A percentile compares a stretch with the other conserved stretches of the same genome.
Evolutionary conservation across 2,329 filamentous ascomycete genomes (phyloP).

Genomic region (Lojkania enalia): DNA sequence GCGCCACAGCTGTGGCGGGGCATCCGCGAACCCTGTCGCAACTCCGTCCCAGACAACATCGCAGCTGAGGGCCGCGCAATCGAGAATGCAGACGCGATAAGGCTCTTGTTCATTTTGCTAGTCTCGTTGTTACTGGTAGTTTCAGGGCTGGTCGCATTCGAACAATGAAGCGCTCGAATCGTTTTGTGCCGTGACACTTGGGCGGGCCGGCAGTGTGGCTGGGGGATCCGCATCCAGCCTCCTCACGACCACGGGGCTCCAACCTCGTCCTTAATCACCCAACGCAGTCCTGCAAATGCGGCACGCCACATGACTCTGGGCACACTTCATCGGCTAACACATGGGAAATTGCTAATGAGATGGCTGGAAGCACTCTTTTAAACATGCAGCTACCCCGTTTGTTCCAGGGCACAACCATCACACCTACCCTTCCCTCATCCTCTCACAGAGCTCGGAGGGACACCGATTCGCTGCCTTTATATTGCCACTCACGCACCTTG

Average conservation of each 20-base stretch:
- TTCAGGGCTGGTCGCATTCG: neutral
- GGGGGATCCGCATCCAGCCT: slow-evolving; percentile 31
- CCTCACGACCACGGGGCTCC: slow-evolving; percentile 25
- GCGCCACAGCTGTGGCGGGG: neutral
- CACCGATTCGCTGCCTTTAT: slow-evolving; percentile 6
- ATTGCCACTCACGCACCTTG: slow-evolving; percentile 4
- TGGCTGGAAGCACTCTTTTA: slow-evolving; percentile 39
- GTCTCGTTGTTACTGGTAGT: neutral
- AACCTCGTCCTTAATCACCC: slow-evolving; percentile 39
- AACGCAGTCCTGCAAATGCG: slow-evolving; percentile 29
- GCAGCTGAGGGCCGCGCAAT: neutral
- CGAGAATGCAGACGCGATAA: neutral
- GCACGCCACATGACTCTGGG: slow-evolving; percentile 26
- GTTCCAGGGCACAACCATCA: slow-evolving; percentile 24
- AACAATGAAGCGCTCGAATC: neutral
- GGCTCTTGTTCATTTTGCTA: neutral
- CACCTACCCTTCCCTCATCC: slow-evolving; percentile 18
- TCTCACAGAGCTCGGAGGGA: slow-evolving; percentile 28
- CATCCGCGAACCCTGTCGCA: neutral
- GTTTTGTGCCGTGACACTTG: slow-evolving; percentile 4
- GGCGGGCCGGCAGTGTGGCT: slow-evolving; percentile 26
- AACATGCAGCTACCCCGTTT: slow-evolving; percentile 28
- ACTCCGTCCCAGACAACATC: neutral
- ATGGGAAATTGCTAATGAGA: slow-evolving; percentile 31
- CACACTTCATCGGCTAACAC: slow-evolving; percentile 26